Percentiles rank a stretch among this genome's conserved stretches.
These are phyloP conservation scores for Clonostachys rhizophaga DNA, from an alignment of 2,329 filamentous ascomycete genomes.

Conservation along the genomic window DNA sequence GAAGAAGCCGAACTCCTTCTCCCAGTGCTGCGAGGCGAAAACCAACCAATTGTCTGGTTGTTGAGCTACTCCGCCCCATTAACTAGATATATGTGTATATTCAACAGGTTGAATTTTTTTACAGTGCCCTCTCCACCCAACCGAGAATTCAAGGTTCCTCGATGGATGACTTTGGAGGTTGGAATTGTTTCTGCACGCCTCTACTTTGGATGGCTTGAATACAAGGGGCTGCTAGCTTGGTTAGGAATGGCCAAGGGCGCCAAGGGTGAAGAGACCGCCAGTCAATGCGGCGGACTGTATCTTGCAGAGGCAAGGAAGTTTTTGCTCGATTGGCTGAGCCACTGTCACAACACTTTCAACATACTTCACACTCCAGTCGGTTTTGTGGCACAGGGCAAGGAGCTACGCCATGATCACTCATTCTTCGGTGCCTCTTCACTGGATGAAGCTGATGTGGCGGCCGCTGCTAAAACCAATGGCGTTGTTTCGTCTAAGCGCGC, in stretches of 20 bases:
- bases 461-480: too few species aligned
- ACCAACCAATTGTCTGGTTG: constrained; percentile 29
- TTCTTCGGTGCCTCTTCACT: constrained; percentile 33
- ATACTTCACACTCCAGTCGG: constrained; percentile 53
- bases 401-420: constrained; percentile 33
- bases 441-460: too few species aligned
- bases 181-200: constrained; percentile 57
- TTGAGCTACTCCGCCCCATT: constrained; percentile 56
- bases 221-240: constrained; percentile 20
- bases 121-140: constrained; percentile 39
- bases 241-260: constrained; percentile 14
- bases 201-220: constrained; percentile 51
- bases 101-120: constrained; percentile 50
- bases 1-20: constrained; percentile 59
- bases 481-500: too few species aligned
- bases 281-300: not conserved
- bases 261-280: too few species aligned
- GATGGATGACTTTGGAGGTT: constrained; percentile 52
- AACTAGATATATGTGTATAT: constrained; percentile 54
- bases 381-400: constrained; percentile 41
- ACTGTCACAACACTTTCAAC: constrained; percentile 47
- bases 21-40: constrained; percentile 24
- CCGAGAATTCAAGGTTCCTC: constrained; percentile 29
- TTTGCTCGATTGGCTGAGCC: constrained; percentile 48
- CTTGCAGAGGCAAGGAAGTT: constrained; percentile 19